A percentile compares a stretch with the other conserved stretches of the same genome.
These are phyloP conservation scores for Naganishia vaughanmartiniae DNA, from an alignment of 768 basidiomycete species.

Conservation along the genomic window DNA sequence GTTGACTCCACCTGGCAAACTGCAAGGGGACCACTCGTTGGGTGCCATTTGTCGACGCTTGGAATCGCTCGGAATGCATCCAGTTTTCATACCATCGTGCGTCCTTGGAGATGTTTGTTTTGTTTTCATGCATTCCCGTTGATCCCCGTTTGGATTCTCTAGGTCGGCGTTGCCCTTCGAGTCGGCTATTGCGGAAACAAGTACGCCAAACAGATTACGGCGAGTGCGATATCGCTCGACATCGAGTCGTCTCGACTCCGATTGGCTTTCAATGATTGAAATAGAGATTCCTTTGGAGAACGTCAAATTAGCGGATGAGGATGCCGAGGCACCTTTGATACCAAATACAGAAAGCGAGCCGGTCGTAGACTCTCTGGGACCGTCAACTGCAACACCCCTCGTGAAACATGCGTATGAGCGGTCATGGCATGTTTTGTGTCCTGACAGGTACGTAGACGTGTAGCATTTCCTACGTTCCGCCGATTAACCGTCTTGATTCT, in stretches of 20 bases:
- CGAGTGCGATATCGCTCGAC: conserved; percentile 7
- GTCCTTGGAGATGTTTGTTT: not conserved
- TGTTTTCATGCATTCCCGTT: not conserved
- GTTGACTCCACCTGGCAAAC: not conserved
- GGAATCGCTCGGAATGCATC: not conserved
- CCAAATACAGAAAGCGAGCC: not conserved
- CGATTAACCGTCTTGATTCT: no score
- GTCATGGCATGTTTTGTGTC: conserved; percentile 18
- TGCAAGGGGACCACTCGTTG: conserved; percentile 15
- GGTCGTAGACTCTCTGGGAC: not conserved
- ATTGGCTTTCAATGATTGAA: conserved; percentile 7
- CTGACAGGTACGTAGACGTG: conserved; percentile 1
- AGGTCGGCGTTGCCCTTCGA: conserved; percentile 3
- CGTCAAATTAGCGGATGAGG: not conserved
- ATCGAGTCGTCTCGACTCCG: not conserved
- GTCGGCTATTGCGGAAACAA: not conserved
- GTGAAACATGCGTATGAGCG: conserved; percentile 3
- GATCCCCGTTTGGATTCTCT: not conserved
- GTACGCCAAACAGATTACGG: not conserved
- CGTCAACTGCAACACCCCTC: not conserved
- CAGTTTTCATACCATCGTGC: conserved; percentile 13
- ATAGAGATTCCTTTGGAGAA: not conserved
- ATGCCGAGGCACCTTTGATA: not conserved
- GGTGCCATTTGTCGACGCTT: not conserved
- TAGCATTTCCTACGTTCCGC: not conserved